Conservation (phyloP, 108 stramenopile species). For the Pseudonitzschia multiseries region DNA sequence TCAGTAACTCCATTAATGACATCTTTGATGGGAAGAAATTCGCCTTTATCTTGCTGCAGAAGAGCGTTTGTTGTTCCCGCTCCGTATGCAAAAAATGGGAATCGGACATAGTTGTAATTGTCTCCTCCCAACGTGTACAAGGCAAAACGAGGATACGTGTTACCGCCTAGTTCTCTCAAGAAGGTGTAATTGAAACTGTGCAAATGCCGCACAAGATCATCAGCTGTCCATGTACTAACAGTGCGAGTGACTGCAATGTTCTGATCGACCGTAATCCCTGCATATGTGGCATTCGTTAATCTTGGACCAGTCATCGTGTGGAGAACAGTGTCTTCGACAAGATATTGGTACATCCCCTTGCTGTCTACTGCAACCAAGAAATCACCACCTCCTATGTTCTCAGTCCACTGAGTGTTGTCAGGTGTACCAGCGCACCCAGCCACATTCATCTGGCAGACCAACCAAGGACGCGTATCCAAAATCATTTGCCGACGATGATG, state of each 20-base stretch:
- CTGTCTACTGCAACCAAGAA: constrained; percentile 6
- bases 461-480: constrained; percentile 3
- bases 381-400: constrained; percentile 4
- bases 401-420: constrained; percentile 3
- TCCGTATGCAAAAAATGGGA: constrained; percentile 2
- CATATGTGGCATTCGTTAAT: background rate
- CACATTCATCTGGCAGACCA: background rate
- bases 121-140: constrained; percentile 10
- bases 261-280: background rate
- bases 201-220: constrained; percentile 1
- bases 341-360: constrained; percentile 9
- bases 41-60: background rate
- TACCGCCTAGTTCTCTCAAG: background rate
- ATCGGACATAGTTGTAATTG: constrained; percentile 9
- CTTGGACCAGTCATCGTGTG: constrained; percentile 6
- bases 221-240: constrained; percentile 14
- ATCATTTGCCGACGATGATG: constrained; percentile 12
- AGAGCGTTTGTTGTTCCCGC: background rate
- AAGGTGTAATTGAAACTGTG: constrained; percentile 15
- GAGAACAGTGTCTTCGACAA: constrained; percentile 1
- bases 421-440: constrained; percentile 9
- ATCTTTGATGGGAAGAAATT: background rate
- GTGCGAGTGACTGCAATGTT: constrained; percentile 10
- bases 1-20: background rate
- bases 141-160: constrained; percentile 6